Percentiles rank a stretch among this genome's conserved stretches.
These are phyloP conservation scores for Chaetoceros tenuissimus DNA, from an alignment of 108 stramenopile species.

Conservation along the genomic window DNA sequence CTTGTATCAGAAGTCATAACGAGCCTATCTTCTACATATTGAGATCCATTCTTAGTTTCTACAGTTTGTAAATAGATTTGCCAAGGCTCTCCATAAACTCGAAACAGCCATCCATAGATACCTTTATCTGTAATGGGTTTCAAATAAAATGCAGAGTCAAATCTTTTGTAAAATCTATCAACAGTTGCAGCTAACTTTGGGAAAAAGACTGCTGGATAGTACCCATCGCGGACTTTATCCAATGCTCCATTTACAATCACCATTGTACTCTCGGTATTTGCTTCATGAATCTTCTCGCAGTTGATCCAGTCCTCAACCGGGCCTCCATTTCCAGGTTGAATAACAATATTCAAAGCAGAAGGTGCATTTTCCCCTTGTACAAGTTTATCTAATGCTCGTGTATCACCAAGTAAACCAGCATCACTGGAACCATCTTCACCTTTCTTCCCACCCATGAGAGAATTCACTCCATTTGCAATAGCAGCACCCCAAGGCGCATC, in stretches of 20 bases:
- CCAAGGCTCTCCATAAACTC: slow-evolving; percentile 74
- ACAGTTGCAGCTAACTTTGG: slow-evolving; percentile 68
- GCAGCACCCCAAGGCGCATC: slow-evolving; percentile 74
- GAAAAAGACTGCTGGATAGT: slow-evolving; percentile 73
- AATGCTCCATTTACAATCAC: slow-evolving; percentile 78
- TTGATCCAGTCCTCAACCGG: slow-evolving; percentile 91
- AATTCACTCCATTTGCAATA: slow-evolving; percentile 48
- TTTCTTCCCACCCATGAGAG: slow-evolving; percentile 38
- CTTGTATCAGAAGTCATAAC: slow-evolving; percentile 25
- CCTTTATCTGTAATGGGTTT: slow-evolving; percentile 77
- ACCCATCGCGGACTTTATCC: slow-evolving; percentile 80
- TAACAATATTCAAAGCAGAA: slow-evolving; percentile 33
- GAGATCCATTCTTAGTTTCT: slow-evolving; percentile 20
- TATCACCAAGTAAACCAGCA: slow-evolving; percentile 62
- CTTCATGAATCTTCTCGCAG: slow-evolving; percentile 44
- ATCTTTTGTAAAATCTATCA: slow-evolving; percentile 55
- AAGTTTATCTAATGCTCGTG: slow-evolving; percentile 40
- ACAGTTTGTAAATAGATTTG: slow-evolving; percentile 61
- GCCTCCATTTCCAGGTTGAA: slow-evolving; percentile 84
- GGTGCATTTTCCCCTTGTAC: slow-evolving; percentile 23
- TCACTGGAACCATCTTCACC: slow-evolving; percentile 20
- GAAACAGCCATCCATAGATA: slow-evolving; percentile 42
- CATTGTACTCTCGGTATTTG: slow-evolving; percentile 13
- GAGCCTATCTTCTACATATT: slow-evolving; percentile 25
- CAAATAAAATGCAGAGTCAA: slow-evolving; percentile 54